phyloP scores from a whole-genome alignment of 208 protist species.

The Lotmaria passim region DNA sequence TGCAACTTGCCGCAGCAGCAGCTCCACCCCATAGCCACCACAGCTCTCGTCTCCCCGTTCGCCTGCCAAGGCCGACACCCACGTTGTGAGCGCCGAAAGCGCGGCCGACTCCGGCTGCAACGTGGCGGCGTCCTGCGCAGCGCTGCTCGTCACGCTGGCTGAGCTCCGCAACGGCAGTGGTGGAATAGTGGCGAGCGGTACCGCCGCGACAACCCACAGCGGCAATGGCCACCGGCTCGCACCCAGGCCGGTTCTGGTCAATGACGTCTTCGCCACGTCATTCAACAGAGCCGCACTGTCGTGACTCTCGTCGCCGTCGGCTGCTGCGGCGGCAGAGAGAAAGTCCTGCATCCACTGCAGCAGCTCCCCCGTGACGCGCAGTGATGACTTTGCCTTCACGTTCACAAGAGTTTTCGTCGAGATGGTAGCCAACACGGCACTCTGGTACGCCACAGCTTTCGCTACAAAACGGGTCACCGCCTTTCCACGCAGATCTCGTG shows the following conservation, averaged over 20 bases:
- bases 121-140: neutral
- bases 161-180: constrained; percentile 12
- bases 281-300: neutral
- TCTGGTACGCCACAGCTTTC: constrained; percentile 23
- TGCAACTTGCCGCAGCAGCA: neutral
- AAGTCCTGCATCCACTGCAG: constrained; percentile 29
- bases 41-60: neutral
- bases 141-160: neutral
- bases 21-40: neutral
- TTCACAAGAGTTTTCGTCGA: neutral
- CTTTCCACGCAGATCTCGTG: constrained; percentile 4
- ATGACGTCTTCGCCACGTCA: constrained; percentile 13
- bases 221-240: constrained; percentile 24
- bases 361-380: constrained; percentile 18
- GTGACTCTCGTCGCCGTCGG: neutral
- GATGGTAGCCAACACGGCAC: constrained; percentile 11
- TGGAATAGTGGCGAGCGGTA: constrained; percentile 26
- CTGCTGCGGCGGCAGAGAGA: constrained; percentile 3
- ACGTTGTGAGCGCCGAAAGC: neutral
- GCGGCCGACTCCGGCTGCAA: neutral
- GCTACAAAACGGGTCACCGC: constrained; percentile 19
- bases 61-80: neutral
- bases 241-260: neutral
- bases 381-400: neutral
- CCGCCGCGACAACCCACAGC: constrained; percentile 16